Conservation (phyloP, 805 yeast genomes). For the Schizosaccharomyces japonicus region DNA sequence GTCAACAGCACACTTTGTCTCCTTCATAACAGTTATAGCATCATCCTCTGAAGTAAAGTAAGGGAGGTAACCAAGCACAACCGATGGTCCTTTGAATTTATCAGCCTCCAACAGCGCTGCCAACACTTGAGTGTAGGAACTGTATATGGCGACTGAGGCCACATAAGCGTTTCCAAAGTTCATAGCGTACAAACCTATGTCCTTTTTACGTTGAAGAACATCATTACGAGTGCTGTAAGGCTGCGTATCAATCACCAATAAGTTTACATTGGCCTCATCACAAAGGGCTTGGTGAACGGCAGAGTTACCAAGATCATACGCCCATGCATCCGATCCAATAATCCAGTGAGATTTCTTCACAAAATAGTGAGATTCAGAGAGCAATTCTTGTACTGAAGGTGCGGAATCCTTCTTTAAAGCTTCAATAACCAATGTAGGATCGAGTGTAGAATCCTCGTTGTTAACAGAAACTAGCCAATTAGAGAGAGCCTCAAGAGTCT, state of each 20-base stretch:
- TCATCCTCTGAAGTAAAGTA: slow-evolving; percentile 31
- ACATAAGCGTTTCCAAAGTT: slow-evolving; percentile 72
- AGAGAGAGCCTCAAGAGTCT: slow-evolving; percentile 33
- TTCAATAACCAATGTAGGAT: slow-evolving; percentile 17
- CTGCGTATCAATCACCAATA: slow-evolving; percentile 70
- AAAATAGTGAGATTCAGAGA: slow-evolving; percentile 23
- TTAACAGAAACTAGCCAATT: slow-evolving; percentile 36
- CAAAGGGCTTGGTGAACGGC: slow-evolving; percentile 71
- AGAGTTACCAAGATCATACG: slow-evolving; percentile 74
- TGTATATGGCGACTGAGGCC: slow-evolving; percentile 80
- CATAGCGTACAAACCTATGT: slow-evolving; percentile 86
- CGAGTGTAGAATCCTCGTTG: slow-evolving; percentile 7
- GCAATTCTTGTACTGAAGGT: slow-evolving; percentile 22
- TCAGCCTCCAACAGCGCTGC: slow-evolving; percentile 83
- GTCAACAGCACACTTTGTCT: slow-evolving; percentile 74
- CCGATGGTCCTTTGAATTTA: slow-evolving; percentile 68
- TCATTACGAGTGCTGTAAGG: slow-evolving; percentile 26
- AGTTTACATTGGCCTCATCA: slow-evolving; percentile 53
- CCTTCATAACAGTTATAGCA: slow-evolving; percentile 53
- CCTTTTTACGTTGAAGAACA: slow-evolving; percentile 40
- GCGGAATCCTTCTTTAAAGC: slow-evolving; percentile 18
- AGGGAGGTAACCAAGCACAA: slow-evolving; percentile 77
- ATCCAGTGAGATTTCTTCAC: slow-evolving; percentile 43
- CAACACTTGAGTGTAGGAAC: slow-evolving; percentile 78
- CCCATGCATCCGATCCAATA: slow-evolving; percentile 86